Base-by-base conservation (phyloP, 805 yeast species). In the Dipodascus geniculatus region DNA sequence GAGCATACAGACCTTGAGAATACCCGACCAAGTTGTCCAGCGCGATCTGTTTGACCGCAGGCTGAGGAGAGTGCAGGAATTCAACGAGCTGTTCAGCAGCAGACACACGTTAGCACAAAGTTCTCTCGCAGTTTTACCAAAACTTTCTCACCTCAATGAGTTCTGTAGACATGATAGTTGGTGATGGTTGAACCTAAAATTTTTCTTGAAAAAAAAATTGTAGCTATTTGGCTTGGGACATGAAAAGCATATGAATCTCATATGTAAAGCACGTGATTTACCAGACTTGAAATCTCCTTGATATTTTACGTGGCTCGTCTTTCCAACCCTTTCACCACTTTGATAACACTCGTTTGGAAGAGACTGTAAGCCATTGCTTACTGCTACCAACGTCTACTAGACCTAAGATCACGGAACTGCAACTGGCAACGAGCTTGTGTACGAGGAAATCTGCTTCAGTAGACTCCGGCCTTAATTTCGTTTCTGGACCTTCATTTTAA, bases 1-100 rank as follows among this genome's bases (percentile, higher is more conserved):
- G 71, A 51, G 79, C 80, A 35, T 82, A 78, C 2, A 82, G 74
- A 6, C 91, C 91, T 49, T 82, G 79, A 8, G 95, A 83, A 66
- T 76, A 87, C 1, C 90, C 95, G 11, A 87, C 88, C 53, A 89
- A 68, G 65, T 88, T 82, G 61, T 86, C 93, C 50, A 90, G 72
- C 0, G 97, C 97, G 54, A 89, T 83, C 60, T 83, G 87, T 55
- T 84, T 80, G 31, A 88, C 86, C 9, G 84, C 83, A 1, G 85
- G 82, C 63, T 85, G 87, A 1, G 86, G 83, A 4, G 91, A 80
- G 66, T 87, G 96, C 56, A 90, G 73, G 64, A 90, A 89, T 50
- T 76, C 80, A 22, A 88, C 95, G 48, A 90, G 72, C 72, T 78
- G 62, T 22, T 51, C 50, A n/a, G 52, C 33, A 28, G 6, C 33